Conservation (phyloP, 495 filamentous ascomycete genomes). For the Aspergillus ostianus region DNA sequence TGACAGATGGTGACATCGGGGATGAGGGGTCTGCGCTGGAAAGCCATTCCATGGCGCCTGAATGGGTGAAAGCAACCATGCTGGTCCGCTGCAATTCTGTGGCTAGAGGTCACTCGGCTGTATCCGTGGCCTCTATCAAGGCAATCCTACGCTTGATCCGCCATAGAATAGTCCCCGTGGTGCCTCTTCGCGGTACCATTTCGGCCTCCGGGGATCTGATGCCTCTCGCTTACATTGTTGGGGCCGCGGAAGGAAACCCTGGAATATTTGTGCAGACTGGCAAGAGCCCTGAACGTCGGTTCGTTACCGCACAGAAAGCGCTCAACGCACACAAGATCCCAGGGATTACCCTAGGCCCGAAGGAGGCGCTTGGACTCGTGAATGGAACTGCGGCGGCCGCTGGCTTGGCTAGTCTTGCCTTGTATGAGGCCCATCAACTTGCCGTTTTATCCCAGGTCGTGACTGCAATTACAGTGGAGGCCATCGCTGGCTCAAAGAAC, state of each 20-base stretch:
- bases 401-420: constrained; percentile 51
- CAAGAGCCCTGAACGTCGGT: not conserved
- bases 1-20: constrained; percentile 29
- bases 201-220: constrained; percentile 64
- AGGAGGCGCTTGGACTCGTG: constrained; percentile 61
- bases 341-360: constrained; percentile 26
- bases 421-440: constrained; percentile 59
- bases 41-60: constrained; percentile 42
- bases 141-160: constrained; percentile 45
- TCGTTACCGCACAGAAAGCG: constrained; percentile 23
- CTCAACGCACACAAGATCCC: constrained; percentile 14
- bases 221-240: constrained; percentile 61
- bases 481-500: constrained; percentile 48
- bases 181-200: constrained; percentile 60
- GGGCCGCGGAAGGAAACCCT: constrained; percentile 57
- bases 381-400: constrained; percentile 65
- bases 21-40: not conserved
- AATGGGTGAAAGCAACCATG: constrained; percentile 57
- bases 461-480: constrained; percentile 43
- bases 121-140: constrained; percentile 49
- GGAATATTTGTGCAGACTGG: constrained; percentile 24
- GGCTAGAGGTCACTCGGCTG: constrained; percentile 58
- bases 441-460: constrained; percentile 59
- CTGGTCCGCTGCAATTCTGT: constrained; percentile 56
- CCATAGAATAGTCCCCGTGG: constrained; percentile 48